Percentiles rank a stretch among this genome's conserved stretches.
phyloP scores from a whole-genome alignment of 345 rosid species.

The Odontarrhena argentea region DNA sequence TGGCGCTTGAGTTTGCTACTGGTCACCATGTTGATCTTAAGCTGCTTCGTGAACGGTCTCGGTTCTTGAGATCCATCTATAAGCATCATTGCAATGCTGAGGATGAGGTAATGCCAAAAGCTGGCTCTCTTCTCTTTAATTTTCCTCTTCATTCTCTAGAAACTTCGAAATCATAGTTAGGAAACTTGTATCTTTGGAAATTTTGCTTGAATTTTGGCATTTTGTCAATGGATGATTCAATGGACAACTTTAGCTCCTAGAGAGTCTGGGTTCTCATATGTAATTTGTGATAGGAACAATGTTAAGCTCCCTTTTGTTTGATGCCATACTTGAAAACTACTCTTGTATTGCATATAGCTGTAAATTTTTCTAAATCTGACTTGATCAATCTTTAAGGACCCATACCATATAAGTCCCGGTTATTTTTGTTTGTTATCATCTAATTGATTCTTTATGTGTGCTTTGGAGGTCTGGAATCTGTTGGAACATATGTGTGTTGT shows the following conservation, averaged over 20 bases:
- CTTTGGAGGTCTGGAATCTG: not conserved
- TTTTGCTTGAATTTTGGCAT: constrained; percentile 2
- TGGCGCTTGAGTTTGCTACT: constrained; percentile 72
- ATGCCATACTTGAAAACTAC: not conserved
- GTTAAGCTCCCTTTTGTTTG: not conserved
- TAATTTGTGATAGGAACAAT: not conserved
- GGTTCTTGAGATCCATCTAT: constrained; percentile 70
- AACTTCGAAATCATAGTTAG: constrained; percentile 13
- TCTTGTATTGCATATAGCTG: constrained; percentile 2
- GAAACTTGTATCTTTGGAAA: not conserved
- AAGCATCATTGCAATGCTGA: constrained; percentile 85
- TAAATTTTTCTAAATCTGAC: constrained; percentile 17
- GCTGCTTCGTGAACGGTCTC: constrained; percentile 61
- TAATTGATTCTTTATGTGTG: constrained; percentile 21
- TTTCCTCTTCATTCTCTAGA: constrained; percentile 6
- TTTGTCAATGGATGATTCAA: constrained; percentile 11
- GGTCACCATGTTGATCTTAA: constrained; percentile 59
- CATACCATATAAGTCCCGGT: not conserved
- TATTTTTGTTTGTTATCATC: not conserved
- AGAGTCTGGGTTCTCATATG: not conserved
- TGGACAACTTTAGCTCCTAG: not conserved
- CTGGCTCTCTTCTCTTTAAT: constrained; percentile 1
- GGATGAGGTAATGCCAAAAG: constrained; percentile 63
- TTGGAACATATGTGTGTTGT: constrained; percentile 16
- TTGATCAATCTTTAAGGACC: not conserved